Evolutionary conservation across 306 rosid genomes (phyloP).

Genomic region (Inga laurina): DNA sequence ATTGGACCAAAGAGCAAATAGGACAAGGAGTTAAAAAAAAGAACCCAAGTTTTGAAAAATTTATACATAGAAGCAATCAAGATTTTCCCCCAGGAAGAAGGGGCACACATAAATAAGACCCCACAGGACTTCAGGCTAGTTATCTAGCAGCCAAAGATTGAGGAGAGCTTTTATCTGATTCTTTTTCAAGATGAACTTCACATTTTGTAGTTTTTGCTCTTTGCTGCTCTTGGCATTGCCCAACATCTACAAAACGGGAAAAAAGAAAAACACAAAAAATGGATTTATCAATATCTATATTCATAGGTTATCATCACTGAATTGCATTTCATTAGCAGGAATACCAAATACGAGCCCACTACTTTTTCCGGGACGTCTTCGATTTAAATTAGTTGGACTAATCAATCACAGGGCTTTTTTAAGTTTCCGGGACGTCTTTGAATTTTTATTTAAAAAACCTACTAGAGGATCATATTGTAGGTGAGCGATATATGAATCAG

Average conservation of each 20-base stretch:
- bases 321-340: background rate
- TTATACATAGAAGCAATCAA: slow-evolving; percentile 7
- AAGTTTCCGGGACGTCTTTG: background rate
- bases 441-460: background rate
- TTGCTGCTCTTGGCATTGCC: background rate
- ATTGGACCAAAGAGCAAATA: background rate
- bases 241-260: background rate
- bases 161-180: slow-evolving; percentile 41
- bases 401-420: background rate
- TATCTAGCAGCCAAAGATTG: background rate
- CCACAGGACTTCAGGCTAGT: background rate
- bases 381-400: background rate
- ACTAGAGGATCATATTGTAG: background rate
- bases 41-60: background rate
- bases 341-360: background rate
- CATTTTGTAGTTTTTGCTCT: background rate
- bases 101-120: background rate
- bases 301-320: background rate
- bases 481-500: background rate
- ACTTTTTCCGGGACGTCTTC: background rate
- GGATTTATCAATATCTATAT: background rate
- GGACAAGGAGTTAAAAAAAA: background rate
- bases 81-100: background rate
- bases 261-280: background rate
- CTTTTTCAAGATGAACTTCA: slow-evolving; percentile 47